phyloP scores from a whole-genome alignment of 345 rosid species.

The Melaleuca quinquenervia region DNA sequence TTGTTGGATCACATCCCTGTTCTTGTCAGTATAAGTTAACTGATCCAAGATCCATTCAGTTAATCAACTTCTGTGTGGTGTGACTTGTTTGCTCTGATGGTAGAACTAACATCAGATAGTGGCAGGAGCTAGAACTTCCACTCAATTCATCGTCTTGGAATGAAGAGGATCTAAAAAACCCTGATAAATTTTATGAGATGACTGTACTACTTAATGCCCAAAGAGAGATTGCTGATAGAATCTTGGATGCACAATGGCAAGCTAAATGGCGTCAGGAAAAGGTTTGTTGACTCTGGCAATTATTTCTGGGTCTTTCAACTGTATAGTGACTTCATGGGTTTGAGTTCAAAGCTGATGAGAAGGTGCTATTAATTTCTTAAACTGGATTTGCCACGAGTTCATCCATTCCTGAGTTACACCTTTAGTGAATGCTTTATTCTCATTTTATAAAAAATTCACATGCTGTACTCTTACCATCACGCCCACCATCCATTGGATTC shows the following conservation, averaged over 20 bases:
- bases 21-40: not conserved
- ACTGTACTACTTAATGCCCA: constrained; percentile 91
- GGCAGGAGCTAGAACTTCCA: constrained; percentile 80
- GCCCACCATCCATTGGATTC: not conserved
- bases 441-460: not conserved
- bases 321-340: not conserved
- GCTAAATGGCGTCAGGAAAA: constrained; percentile 85
- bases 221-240: constrained; percentile 73
- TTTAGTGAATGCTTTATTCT: not conserved
- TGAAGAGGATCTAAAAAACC: constrained; percentile 79
- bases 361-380: not conserved
- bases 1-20: not conserved
- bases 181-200: constrained; percentile 75
- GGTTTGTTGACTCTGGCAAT: constrained; percentile 24
- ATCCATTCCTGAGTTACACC: not conserved
- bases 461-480: not conserved
- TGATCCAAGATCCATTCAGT: not conserved
- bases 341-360: not conserved
- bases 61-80: not conserved
- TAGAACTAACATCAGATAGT: not conserved
- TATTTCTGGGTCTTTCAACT: not conserved
- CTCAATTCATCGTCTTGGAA: constrained; percentile 76
- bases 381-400: not conserved
- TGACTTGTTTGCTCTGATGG: not conserved
- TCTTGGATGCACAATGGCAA: constrained; percentile 89